phyloP scores from a whole-genome alignment of 2,329 filamentous ascomycete species.

The Ophiostoma ulmi region DNA sequence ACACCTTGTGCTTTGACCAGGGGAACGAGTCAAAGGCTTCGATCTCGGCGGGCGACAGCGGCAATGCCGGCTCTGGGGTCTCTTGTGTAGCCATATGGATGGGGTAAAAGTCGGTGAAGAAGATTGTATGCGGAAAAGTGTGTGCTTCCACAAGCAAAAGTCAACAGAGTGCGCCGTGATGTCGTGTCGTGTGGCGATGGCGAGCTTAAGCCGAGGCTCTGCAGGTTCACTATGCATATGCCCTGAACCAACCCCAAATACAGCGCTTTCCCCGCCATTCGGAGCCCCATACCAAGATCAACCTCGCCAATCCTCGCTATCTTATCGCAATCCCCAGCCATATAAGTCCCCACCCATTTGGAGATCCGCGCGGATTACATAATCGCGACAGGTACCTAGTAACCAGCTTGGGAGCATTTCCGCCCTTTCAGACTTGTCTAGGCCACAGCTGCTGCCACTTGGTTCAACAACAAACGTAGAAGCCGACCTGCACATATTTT shows the following conservation, averaged over 20 bases:
- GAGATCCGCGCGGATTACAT: not conserved
- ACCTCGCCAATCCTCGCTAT: too few relatives aligned
- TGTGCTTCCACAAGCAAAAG: not conserved
- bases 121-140: not conserved
- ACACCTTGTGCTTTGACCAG: slow-evolving; percentile 28
- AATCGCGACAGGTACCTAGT: not conserved
- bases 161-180: not conserved
- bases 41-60: slow-evolving; percentile 21
- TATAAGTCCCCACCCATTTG: not conserved
- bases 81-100: slow-evolving; percentile 19
- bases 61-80: not conserved
- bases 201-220: slow-evolving; percentile 3
- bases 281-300: not conserved
- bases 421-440: not conserved
- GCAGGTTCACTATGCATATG: not conserved
- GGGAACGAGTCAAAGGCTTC: slow-evolving; percentile 28
- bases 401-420: not conserved
- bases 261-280: slow-evolving; percentile 8
- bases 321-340: not conserved
- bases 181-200: not conserved
- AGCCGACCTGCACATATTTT: not conserved
- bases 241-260: not conserved
- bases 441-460: not conserved
- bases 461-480: not conserved
- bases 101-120: not conserved